A percentile compares a stretch with the other conserved stretches of the same genome.
Conservation (phyloP, 805 yeast species). For the Lipomyces yamadae region DNA sequence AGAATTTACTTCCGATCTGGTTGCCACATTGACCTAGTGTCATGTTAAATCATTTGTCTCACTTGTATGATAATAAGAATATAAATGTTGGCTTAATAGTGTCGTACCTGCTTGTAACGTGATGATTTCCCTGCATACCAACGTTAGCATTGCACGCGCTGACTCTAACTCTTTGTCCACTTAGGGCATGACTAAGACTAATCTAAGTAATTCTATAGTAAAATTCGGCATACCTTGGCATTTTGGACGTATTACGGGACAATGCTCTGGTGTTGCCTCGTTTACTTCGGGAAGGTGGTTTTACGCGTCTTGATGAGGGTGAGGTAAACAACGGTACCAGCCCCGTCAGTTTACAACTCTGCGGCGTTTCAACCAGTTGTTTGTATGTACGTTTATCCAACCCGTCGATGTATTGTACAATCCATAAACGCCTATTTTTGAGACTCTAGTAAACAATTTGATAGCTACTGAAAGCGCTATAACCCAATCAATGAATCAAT, state of each 20-base stretch:
- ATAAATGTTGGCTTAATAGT: neutral
- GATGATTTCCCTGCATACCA: conserved; percentile 38
- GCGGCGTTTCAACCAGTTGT: neutral
- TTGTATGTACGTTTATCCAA: too few relatives aligned
- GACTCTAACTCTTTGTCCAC: too few relatives aligned
- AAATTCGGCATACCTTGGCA: conserved; percentile 24
- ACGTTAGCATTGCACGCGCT: neutral
- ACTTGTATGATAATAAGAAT: neutral
- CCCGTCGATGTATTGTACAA: too few relatives aligned
- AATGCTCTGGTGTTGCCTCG: neutral
- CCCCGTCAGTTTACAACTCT: neutral
- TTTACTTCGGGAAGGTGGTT: neutral
- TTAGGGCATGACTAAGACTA: neutral
- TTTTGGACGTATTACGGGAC: neutral
- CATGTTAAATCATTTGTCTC: conserved; percentile 2
- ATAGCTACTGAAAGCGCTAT: neutral
- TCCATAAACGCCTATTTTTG: too few relatives aligned
- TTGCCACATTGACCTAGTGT: conserved; percentile 88
- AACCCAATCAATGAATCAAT: neutral
- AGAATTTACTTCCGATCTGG: conserved; percentile 89
- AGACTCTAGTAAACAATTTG: neutral
- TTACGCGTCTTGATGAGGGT: conserved; percentile 2
- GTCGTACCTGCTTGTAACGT: conserved; percentile 40
- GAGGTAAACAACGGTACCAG: conserved; percentile 19
- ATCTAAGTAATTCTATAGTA: neutral